Evolutionary conservation across 2,329 filamentous ascomycete species (phyloP), one percentile per base, ranked within the genome.

Genomic region (Chrysosporium queenslandicum): DNA sequence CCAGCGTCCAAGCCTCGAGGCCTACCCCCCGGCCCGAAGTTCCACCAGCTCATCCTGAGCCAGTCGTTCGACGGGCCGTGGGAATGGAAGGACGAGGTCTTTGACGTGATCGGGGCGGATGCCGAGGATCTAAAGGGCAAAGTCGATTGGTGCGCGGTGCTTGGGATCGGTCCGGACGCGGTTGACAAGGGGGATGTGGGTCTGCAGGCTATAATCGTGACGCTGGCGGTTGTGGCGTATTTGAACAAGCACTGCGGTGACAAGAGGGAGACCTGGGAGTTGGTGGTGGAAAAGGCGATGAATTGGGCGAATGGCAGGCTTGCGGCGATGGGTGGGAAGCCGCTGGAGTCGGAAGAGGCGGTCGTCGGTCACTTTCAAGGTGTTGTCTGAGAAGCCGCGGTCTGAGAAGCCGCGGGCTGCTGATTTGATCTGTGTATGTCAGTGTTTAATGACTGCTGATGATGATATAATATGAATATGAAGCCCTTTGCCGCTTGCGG

Each of bases 221-320:
- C 74, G 0, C 64, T 64, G 0, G 49, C 77, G 25, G 76, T 74
- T 1, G 52, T 82, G 6, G 68, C 64, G 1, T 78, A 68, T 54
- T 63, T 86, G 55, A 72, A 78, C 59, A 63, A 48, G 37, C 73
- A 69, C 51, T 58, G 79, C 53, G 58, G 32, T 0, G 65, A 56
- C 0, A 69, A 78, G 47, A 67, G 70, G 61, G 81, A 80, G 2
- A 72, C 73, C 5, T 86, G 82, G 82, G 81, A 82, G 56, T 70
- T 86, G 71, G 66, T 85, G 36, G 78, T 76, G 14, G 75, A 77
- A 8, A 85, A 84, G 70, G 81, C 78, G 0, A 71, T 67, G 59
- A 60, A 43, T 0, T 84, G 78, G 77, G 55, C 30, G 14, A 40
- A 48, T 16, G 21, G 27, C n/a, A 30, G 20, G 18, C 12, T 52